Percentiles rank a stretch among this genome's conserved stretches.
These are phyloP conservation scores for Hypoxylon fuscum DNA, from an alignment of 495 filamentous ascomycete genomes.

Conservation along the genomic window DNA sequence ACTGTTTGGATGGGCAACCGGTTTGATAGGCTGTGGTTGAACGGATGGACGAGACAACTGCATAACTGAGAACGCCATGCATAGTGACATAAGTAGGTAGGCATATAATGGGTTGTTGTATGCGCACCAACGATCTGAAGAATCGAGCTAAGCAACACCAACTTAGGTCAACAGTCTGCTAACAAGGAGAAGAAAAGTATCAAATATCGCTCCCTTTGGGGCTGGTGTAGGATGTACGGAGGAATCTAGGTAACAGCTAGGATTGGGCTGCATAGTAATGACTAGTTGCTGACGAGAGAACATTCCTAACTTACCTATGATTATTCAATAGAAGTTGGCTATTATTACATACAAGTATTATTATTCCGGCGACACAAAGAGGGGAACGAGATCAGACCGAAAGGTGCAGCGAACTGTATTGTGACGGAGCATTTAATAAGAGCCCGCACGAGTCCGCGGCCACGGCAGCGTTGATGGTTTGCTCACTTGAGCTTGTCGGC, in stretches of 20 bases:
- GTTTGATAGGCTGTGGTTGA: conserved; percentile 12
- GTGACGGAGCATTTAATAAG: conserved; percentile 11
- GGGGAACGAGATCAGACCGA: conserved; percentile 25
- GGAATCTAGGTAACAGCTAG: background rate
- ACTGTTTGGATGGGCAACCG: conserved; percentile 12
- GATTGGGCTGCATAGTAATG: conserved; percentile 1
- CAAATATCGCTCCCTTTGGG: background rate
- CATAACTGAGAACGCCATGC: conserved; percentile 20
- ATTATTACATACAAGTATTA: conserved; percentile 15
- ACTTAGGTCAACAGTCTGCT: background rate
- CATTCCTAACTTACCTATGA: background rate
- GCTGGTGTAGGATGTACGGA: conserved; percentile 10
- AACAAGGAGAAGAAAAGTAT: background rate
- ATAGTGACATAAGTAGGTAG: conserved; percentile 21
- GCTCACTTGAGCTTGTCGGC: conserved; percentile 22
- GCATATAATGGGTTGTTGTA: conserved; percentile 10
- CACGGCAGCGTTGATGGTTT: conserved; percentile 13
- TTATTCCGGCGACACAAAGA: conserved; percentile 7
- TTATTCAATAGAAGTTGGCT: conserved; percentile 16
- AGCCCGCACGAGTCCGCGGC: background rate
- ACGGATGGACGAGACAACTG: conserved; percentile 23
- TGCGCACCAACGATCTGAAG: conserved; percentile 4
- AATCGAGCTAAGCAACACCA: background rate
- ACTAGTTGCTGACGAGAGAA: conserved; percentile 22
- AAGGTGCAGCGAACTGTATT: conserved; percentile 30